phyloP scores from a whole-genome alignment of 305 asterid genomes.

The Fraxinus angustifolia region DNA sequence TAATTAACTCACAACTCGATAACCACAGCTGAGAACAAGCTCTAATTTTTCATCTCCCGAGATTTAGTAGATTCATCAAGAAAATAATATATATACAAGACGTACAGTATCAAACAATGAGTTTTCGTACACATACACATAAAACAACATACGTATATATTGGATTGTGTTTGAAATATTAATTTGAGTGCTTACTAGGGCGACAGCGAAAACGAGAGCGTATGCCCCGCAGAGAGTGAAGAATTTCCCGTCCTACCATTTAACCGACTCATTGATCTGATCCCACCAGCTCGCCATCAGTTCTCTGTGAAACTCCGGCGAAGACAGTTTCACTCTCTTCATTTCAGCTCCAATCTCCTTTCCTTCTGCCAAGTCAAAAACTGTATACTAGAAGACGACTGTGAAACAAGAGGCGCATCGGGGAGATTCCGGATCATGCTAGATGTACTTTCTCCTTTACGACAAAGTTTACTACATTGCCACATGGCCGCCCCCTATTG shows the following conservation, averaged over 20 bases:
- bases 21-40: constrained; percentile 12
- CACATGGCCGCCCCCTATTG: no score
- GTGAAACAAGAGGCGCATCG: neutral
- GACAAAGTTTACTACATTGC: no score
- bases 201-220: constrained; percentile 61
- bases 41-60: neutral
- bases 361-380: constrained; percentile 13
- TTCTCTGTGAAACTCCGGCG: constrained; percentile 38
- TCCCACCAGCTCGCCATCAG: constrained; percentile 69
- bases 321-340: constrained; percentile 48
- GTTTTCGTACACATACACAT: neutral
- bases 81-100: constrained; percentile 10
- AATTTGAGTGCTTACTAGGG: constrained; percentile 52
- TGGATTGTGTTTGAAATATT: neutral
- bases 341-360: constrained; percentile 28
- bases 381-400: constrained; percentile 21
- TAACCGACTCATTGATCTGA: constrained; percentile 66
- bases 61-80: neutral
- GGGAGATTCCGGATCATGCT: no score
- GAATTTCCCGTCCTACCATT: constrained; percentile 93
- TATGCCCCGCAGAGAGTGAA: constrained; percentile 72
- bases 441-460: no score
- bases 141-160: neutral
- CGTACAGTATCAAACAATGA: constrained; percentile 9
- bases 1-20: constrained; percentile 4